A percentile compares a stretch with the other conserved stretches of the same genome.
Conservation (phyloP, 441 rosid genomes). For the Arabidopsis hybrid region DNA sequence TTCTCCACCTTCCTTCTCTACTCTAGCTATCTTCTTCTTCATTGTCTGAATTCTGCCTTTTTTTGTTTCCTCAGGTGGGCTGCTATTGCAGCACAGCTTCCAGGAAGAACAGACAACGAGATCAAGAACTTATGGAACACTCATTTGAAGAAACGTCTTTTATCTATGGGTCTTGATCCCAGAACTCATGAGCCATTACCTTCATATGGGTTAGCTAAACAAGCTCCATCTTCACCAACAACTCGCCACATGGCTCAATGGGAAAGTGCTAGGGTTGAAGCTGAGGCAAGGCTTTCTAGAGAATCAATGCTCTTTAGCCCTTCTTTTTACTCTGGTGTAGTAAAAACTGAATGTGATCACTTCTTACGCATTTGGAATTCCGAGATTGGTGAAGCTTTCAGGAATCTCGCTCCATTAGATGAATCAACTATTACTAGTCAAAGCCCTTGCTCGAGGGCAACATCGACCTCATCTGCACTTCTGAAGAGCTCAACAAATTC, state of each 20-base stretch:
- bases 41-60: background rate
- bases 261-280: conserved; percentile 83
- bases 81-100: conserved; percentile 70
- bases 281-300: conserved; percentile 71
- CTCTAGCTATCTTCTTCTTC: background rate
- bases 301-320: conserved; percentile 55
- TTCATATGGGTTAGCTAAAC: conserved; percentile 43
- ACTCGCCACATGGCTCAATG: conserved; percentile 82
- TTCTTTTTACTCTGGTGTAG: conserved; percentile 8
- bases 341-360: conserved; percentile 51
- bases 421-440: conserved; percentile 34
- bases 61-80: conserved; percentile 61
- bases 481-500: conserved; percentile 55
- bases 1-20: background rate
- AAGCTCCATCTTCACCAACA: conserved; percentile 56
- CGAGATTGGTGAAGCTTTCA: conserved; percentile 68
- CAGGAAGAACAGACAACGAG: conserved; percentile 81
- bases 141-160: conserved; percentile 69
- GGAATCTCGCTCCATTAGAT: conserved; percentile 48
- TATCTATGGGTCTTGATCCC: conserved; percentile 76
- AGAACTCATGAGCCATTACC: conserved; percentile 77
- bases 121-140: conserved; percentile 84
- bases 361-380: conserved; percentile 74
- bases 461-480: conserved; percentile 47
- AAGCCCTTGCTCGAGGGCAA: conserved; percentile 49